Evolutionary conservation across 768 basidiomycete genomes (phyloP).

Genomic region (Naganishia friedmannii): DNA sequence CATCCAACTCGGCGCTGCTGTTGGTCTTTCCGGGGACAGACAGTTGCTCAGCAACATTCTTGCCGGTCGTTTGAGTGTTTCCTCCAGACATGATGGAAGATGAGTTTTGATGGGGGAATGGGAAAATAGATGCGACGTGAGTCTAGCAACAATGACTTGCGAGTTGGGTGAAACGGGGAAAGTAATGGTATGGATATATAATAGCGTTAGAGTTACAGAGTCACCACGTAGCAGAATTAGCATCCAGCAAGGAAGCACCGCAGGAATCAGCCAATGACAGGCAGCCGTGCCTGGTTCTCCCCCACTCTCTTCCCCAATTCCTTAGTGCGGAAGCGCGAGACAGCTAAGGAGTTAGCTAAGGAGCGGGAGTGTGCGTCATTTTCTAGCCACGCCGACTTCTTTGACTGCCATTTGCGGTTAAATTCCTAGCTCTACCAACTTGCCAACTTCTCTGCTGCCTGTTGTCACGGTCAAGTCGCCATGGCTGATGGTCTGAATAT

Average conservation of each 20-base stretch:
- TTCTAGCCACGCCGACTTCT: too few relatives aligned
- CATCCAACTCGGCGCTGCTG: conserved; percentile 2
- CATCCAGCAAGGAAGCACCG: background rate
- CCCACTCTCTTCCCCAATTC: background rate
- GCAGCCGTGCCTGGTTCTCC: background rate
- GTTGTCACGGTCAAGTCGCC: too few relatives aligned
- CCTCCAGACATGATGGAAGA: conserved; percentile 16
- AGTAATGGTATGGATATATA: background rate
- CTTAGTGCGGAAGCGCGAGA: background rate
- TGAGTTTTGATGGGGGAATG: background rate
- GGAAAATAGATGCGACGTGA: background rate
- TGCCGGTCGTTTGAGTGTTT: conserved; percentile 14
- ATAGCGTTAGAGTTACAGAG: background rate
- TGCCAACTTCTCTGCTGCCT: too few relatives aligned
- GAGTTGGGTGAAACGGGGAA: background rate
- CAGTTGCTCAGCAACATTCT: conserved; percentile 16
- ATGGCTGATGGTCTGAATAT: too few relatives aligned
- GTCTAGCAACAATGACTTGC: background rate
- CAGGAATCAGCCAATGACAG: background rate
- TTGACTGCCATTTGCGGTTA: too few relatives aligned
- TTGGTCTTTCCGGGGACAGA: conserved; percentile 14
- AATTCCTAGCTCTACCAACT: too few relatives aligned
- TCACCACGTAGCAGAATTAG: background rate
- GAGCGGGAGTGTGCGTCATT: too few relatives aligned
- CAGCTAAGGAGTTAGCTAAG: too few relatives aligned